A percentile compares a stretch with the other conserved stretches of the same genome.
Evolutionary conservation across 495 filamentous ascomycete species (phyloP).

Genomic region (Mytilinidion resinicola): DNA sequence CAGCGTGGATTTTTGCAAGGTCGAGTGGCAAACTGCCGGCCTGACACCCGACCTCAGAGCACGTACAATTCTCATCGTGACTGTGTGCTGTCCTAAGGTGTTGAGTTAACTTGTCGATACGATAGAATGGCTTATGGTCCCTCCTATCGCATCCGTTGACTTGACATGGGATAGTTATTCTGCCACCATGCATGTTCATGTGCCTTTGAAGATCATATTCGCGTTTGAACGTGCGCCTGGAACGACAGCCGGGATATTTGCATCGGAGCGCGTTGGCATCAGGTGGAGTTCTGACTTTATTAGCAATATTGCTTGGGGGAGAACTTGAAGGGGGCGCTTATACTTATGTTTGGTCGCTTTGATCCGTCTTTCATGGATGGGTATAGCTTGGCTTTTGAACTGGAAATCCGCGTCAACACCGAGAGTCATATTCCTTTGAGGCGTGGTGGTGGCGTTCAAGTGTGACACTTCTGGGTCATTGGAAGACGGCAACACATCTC

Average conservation of each 20-base stretch:
- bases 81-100: constrained; percentile 5
- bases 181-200: constrained; percentile 5
- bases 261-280: constrained; percentile 7
- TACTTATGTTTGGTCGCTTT: neutral
- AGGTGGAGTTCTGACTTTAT: neutral
- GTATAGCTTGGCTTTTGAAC: neutral
- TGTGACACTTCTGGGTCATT: too few relatives aligned
- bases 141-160: neutral
- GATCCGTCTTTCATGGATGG: neutral
- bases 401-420: too few relatives aligned
- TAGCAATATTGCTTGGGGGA: neutral
- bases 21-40: neutral
- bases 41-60: neutral
- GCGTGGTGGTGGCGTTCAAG: too few relatives aligned
- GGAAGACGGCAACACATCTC: too few relatives aligned
- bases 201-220: constrained; percentile 12
- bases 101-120: neutral
- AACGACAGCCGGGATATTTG: constrained; percentile 7
- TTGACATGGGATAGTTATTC: neutral
- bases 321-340: neutral
- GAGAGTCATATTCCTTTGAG: too few relatives aligned
- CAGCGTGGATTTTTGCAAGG: neutral
- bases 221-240: constrained; percentile 7
- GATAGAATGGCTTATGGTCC: neutral
- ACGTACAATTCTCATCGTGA: neutral